Base-by-base conservation (phyloP, 2,329 filamentous ascomycete genomes). In the Iodosphaeria phyllophila region DNA sequence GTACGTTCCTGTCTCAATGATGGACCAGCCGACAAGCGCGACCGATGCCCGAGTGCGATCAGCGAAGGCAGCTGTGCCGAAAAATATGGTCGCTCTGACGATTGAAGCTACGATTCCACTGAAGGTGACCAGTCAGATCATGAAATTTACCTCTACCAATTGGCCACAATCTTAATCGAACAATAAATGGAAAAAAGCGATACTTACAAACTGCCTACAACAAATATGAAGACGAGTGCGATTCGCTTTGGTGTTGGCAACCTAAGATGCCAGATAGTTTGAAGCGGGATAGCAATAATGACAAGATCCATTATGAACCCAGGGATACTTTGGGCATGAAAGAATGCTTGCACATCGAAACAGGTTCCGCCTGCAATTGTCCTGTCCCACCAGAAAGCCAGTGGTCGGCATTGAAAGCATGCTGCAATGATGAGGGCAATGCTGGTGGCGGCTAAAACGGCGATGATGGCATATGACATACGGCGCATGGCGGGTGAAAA, bases 261-360 rank as follows among this genome's bases (percentile, higher is more conserved):
- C 23, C 36, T 36, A 9, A 44, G 27, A 4, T 30, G 18, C 40
- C 41, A 44, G 12, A 43, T 38, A 18, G 38, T 43, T 13, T 24
- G 24, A 15, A 42, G 15, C 4, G 41, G 41, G 24, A 43, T 25
- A 1, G 26, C 31, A 28, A 44, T 40, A 31, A 43, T 36, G 21
- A 37, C 18, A 5, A 39, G 18, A 20, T 43, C 41, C 8, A 42
- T 31, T 3, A 43, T 17, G 20, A 42, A 30, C 2, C 36, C 32
- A 5, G 37, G 37, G 4, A 41, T 30, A 15, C 31, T 31, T 28
- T 38, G 35, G 13, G 30, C 35, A 18, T 41, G 37, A 17, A 39
- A 47, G 25, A 44, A 45, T 3, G 18, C 16, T 18, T 39, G 36
- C 9, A 35, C 28, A 14, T 42, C 27, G 24, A 43, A 31, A 26